phyloP scores from a whole-genome alignment of 805 yeast species.

The Candida vaughaniae region DNA sequence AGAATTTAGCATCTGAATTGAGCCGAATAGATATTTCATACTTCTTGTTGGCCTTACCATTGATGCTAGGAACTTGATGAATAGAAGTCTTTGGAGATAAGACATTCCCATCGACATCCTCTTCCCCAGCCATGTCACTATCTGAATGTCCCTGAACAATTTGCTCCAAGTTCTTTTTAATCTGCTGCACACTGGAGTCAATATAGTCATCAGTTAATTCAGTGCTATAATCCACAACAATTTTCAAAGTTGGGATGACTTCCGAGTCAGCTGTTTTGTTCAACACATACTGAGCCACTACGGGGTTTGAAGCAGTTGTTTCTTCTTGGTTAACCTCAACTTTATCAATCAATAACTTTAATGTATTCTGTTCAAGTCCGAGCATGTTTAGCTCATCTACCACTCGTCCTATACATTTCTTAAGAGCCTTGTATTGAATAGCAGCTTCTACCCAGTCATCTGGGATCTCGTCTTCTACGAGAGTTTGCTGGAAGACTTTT shows the following conservation, averaged over 20 bases:
- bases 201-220: slow-evolving; percentile 32
- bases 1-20: slow-evolving; percentile 59
- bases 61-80: not conserved
- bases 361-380: slow-evolving; percentile 53
- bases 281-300: slow-evolving; percentile 42
- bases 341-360: slow-evolving; percentile 33
- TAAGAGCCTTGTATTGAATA: slow-evolving; percentile 68
- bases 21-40: slow-evolving; percentile 44
- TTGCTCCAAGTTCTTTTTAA: slow-evolving; percentile 11
- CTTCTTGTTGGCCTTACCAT: slow-evolving; percentile 12
- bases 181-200: slow-evolving; percentile 8
- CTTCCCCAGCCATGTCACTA: slow-evolving; percentile 1
- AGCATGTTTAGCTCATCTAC: slow-evolving; percentile 60
- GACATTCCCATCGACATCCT: not conserved
- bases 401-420: slow-evolving; percentile 64
- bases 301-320: slow-evolving; percentile 35
- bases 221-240: slow-evolving; percentile 29
- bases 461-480: slow-evolving; percentile 61
- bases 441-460: slow-evolving; percentile 66
- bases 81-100: slow-evolving; percentile 8
- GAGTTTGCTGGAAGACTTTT: slow-evolving; percentile 62
- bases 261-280: slow-evolving; percentile 24
- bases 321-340: slow-evolving; percentile 34
- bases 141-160: slow-evolving; percentile 13
- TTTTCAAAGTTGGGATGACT: slow-evolving; percentile 39